A percentile compares a stretch with the other conserved stretches of the same genome.
phyloP scores from a whole-genome alignment of 225 moss, liverwort and hornwort species.

The Physcomitrellopsis africana region DNA sequence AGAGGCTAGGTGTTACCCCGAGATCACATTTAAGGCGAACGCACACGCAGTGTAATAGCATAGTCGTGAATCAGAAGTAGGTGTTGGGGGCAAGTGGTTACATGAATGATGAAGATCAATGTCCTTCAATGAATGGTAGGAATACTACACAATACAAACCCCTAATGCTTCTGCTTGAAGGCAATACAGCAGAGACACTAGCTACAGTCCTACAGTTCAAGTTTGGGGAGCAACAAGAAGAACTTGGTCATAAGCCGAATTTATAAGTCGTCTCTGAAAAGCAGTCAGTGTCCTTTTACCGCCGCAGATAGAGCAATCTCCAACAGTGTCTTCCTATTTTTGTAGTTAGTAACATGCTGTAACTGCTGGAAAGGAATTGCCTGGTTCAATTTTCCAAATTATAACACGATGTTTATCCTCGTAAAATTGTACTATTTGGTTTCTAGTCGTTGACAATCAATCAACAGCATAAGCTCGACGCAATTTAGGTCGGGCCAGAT shows the following conservation, averaged over 20 bases:
- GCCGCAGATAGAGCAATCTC: slow-evolving; percentile 19
- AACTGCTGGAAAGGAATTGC: slow-evolving; percentile 10
- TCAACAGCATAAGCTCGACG: neutral
- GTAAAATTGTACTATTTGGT: slow-evolving; percentile 13
- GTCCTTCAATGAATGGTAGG: slow-evolving; percentile 45
- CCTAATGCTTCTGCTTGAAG: slow-evolving; percentile 10
- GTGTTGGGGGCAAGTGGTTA: neutral
- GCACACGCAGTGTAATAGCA: no score
- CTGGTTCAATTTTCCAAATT: slow-evolving; percentile 12
- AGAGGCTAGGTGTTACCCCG: neutral
- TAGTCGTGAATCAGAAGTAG: no score
- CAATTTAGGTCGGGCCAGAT: no score
- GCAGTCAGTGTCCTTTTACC: slow-evolving; percentile 13
- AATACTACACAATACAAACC: slow-evolving; percentile 41
- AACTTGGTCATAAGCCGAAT: neutral
- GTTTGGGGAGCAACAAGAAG: neutral
- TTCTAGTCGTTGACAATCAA: slow-evolving; percentile 23
- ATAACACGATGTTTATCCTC: neutral
- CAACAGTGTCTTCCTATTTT: neutral
- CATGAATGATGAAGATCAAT: slow-evolving; percentile 24
- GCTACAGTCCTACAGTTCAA: slow-evolving; percentile 12
- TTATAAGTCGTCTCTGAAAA: neutral
- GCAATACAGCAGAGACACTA: slow-evolving; percentile 7
- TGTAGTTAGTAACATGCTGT: neutral
- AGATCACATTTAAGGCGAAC: neutral